phyloP scores from a whole-genome alignment of 208 protist genomes.

The Wallacemonas sp. region DNA sequence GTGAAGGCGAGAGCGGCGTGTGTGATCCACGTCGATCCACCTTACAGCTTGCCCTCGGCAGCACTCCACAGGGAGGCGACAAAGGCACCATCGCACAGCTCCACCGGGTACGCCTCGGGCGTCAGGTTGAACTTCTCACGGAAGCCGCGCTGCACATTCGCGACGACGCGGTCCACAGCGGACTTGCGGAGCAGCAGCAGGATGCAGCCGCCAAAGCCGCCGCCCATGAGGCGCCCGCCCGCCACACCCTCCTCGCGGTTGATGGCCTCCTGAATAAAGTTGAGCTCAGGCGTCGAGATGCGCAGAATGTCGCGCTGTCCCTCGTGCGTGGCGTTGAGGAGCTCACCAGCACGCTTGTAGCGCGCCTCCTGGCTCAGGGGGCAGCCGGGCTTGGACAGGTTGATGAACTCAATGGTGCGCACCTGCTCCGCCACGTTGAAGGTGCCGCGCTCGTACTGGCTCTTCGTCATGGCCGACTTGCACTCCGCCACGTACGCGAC shows the following conservation, averaged over 20 bases:
- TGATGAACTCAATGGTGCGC: conserved; percentile 59
- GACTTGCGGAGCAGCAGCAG: conserved; percentile 49
- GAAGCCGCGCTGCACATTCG: conserved; percentile 45
- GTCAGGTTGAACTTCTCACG: conserved; percentile 50
- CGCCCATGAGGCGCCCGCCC: conserved; percentile 79
- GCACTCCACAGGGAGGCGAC: conserved; percentile 41
- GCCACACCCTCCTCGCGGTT: conserved; percentile 60
- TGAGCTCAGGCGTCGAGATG: conserved; percentile 75
- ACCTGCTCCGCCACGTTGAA: conserved; percentile 67
- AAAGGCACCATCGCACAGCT: conserved; percentile 56
- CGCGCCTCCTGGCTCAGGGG: conserved; percentile 38
- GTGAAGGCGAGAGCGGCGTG: too few relatives aligned
- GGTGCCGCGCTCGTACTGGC: conserved; percentile 49
- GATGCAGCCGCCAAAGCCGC: conserved; percentile 86
- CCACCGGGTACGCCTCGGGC: conserved; percentile 54
- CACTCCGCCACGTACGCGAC: conserved; percentile 53
- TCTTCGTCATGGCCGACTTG: conserved; percentile 48
- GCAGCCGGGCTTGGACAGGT: conserved; percentile 44
- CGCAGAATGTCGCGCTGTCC: conserved; percentile 62
- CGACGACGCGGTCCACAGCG: conserved; percentile 49
- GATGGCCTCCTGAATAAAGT: conserved; percentile 64
- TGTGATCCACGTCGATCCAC: too few relatives aligned
- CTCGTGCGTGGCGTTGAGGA: conserved; percentile 61
- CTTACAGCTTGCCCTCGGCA: conserved; percentile 31
- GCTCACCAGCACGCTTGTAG: conserved; percentile 51